Percentiles rank a stretch among this genome's conserved stretches.
phyloP scores from a whole-genome alignment of 179 eudicot species.

The Camellia oleifera region DNA sequence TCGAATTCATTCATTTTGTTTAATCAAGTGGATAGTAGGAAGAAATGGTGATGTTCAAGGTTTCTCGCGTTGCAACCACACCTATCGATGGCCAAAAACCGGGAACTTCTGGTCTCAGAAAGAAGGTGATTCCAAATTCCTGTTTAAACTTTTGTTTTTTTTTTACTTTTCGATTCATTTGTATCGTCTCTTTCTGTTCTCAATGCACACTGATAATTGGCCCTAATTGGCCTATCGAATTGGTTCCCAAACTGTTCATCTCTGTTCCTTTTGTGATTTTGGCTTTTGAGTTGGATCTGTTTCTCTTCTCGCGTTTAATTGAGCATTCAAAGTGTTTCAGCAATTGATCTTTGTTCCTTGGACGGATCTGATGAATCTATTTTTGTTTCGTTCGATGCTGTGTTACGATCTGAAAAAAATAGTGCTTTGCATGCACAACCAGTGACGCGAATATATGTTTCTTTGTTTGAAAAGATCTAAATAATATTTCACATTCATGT shows the following conservation, averaged over 20 bases:
- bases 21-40: not conserved
- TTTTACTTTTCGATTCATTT: not conserved
- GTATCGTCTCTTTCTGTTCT: not conserved
- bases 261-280: not conserved
- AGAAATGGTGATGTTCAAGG: slow-evolving; percentile 68
- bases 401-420: not conserved
- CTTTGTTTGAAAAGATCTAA: not conserved
- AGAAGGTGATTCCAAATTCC: slow-evolving; percentile 52
- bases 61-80: slow-evolving; percentile 52
- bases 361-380: not conserved
- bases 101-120: slow-evolving; percentile 93
- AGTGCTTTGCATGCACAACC: not conserved
- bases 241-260: not conserved
- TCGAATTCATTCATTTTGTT: not conserved
- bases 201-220: not conserved
- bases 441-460: not conserved
- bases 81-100: slow-evolving; percentile 92
- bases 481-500: not conserved
- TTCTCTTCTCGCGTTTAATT: not conserved
- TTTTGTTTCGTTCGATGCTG: not conserved
- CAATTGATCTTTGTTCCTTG: slow-evolving; percentile 1
- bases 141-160: not conserved
- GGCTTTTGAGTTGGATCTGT: not conserved
- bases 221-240: not conserved
- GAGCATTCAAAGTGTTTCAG: not conserved